phyloP scores from a whole-genome alignment of 1,284 basidiomycete genomes.

The Mycena citricolor region DNA sequence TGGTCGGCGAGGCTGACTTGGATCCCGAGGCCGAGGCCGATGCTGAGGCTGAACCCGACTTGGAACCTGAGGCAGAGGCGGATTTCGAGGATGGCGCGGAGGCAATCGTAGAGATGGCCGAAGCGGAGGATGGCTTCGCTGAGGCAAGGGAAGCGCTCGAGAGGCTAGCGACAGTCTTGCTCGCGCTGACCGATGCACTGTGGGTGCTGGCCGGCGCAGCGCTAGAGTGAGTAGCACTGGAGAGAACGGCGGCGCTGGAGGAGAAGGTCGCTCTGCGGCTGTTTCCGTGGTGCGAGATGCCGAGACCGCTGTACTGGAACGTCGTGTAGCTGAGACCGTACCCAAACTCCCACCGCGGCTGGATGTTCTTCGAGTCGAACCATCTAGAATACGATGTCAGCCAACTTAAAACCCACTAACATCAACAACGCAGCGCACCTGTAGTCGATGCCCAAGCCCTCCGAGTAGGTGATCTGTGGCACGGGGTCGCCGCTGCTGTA shows the following conservation, averaged over 20 bases:
- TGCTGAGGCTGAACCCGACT: conserved; percentile 1
- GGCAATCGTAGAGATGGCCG: no score
- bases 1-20: conserved; percentile 4
- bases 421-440: conserved; percentile 11
- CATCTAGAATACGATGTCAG: conserved; percentile 4
- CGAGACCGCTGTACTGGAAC: conserved; percentile 39
- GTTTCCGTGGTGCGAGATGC: neutral
- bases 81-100: no score
- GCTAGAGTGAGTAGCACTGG: neutral
- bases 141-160: neutral
- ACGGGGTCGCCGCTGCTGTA: conserved; percentile 31
- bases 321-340: conserved; percentile 57
- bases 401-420: neutral
- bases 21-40: conserved; percentile 5
- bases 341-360: conserved; percentile 64
- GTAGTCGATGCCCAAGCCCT: conserved; percentile 50
- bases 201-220: neutral
- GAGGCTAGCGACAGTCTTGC: neutral
- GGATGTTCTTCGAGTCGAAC: conserved; percentile 38
- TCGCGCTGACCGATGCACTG: neutral
- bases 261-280: neutral
- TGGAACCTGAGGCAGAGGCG: conserved; percentile 1
- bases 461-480: conserved; percentile 49
- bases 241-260: no score
- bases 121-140: neutral